phyloP scores from a whole-genome alignment of 768 basidiomycete species.

The Megacollybia marginata region DNA sequence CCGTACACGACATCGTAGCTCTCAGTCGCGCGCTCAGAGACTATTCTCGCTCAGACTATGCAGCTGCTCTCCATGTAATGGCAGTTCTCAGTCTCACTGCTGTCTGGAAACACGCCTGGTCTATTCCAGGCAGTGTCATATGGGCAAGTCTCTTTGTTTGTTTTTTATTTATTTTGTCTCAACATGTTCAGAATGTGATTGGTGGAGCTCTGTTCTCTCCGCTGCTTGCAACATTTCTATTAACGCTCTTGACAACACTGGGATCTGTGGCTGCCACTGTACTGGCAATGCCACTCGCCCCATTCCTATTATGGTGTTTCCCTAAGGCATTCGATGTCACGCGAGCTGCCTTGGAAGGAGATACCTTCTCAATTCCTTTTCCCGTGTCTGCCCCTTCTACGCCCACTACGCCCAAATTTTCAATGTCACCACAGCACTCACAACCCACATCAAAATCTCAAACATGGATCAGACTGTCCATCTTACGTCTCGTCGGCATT shows the following conservation, averaged over 20 bases:
- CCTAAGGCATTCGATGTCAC: conserved; percentile 84
- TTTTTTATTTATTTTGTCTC: conserved; percentile 7
- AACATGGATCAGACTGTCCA: conserved; percentile 80
- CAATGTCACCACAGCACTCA: conserved; percentile 5
- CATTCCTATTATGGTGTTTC: conserved; percentile 73
- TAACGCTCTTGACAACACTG: conserved; percentile 79
- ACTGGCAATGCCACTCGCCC: conserved; percentile 77
- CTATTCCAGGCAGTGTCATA: conserved; percentile 88
- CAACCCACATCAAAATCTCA: conserved; percentile 24
- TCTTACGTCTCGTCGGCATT: conserved; percentile 85
- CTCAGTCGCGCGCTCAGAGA: conserved; percentile 70
- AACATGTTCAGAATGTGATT: conserved; percentile 68
- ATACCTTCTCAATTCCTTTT: neutral
- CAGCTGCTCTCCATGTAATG: conserved; percentile 67
- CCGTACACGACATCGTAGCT: conserved; percentile 65
- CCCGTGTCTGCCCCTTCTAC: neutral
- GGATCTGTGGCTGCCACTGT: conserved; percentile 80
- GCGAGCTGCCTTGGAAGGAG: conserved; percentile 58
- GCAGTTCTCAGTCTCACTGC: conserved; percentile 78
- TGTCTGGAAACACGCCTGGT: conserved; percentile 97
- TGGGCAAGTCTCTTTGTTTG: conserved; percentile 49
- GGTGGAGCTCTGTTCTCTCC: conserved; percentile 85
- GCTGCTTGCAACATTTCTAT: conserved; percentile 68
- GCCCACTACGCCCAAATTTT: neutral
- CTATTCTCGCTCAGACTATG: conserved; percentile 66